These are phyloP conservation scores for Ceriops decandra DNA, from an alignment of 345 rosid species.

Conservation along the genomic window DNA sequence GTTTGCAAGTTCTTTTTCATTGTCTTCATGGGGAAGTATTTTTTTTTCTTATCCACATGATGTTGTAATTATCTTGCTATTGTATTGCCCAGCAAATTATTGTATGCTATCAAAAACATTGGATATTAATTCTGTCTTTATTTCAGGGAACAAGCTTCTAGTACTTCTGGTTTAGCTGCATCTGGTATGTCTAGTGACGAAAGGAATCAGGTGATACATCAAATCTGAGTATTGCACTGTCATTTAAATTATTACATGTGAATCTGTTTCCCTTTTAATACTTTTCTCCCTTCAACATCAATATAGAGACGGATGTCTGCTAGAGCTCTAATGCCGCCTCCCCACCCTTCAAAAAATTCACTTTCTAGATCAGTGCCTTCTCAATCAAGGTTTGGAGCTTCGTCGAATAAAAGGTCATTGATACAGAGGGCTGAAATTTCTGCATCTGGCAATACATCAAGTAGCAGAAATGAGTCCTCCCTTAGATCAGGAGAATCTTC, in stretches of 20 bases:
- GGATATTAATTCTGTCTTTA: not conserved
- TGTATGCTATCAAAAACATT: not conserved
- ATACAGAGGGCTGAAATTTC: constrained; percentile 51
- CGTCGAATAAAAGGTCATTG: constrained; percentile 52
- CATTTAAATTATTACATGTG: not conserved
- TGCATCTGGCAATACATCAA: constrained; percentile 39
- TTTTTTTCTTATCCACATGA: not conserved
- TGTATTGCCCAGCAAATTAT: not conserved
- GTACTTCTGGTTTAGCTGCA: constrained; percentile 84
- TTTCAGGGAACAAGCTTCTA: constrained; percentile 90
- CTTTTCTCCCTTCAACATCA: constrained; percentile 16
- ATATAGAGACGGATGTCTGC: constrained; percentile 66
- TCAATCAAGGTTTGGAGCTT: constrained; percentile 64
- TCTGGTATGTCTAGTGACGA: constrained; percentile 98
- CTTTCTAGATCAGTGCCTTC: constrained; percentile 28
- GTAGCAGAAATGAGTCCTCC: constrained; percentile 57
- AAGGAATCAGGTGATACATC: constrained; percentile 70
- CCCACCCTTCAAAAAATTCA: constrained; percentile 55
- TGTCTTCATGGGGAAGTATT: no score
- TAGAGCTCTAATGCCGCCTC: constrained; percentile 93
- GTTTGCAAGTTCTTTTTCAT: no score
- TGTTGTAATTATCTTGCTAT: not conserved
- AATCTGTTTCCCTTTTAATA: not conserved
- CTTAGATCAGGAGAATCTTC: constrained; percentile 42
- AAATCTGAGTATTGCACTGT: not conserved